phyloP scores from a whole-genome alignment of 2,329 filamentous ascomycete genomes.

The Colletotrichum sp. region DNA sequence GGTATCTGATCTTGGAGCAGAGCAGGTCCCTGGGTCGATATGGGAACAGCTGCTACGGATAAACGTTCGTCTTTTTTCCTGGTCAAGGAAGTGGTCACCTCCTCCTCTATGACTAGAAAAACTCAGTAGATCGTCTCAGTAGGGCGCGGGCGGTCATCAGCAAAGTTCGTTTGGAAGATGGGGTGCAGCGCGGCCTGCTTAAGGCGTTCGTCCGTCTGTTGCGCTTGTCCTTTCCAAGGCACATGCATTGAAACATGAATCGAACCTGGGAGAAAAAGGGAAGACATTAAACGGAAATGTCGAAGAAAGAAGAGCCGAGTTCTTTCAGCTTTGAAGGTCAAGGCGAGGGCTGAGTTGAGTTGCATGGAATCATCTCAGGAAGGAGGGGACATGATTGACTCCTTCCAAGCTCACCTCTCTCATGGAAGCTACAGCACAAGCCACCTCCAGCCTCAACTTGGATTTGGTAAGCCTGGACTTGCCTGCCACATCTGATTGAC shows the following conservation, averaged over 20 bases:
- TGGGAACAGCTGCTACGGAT: neutral
- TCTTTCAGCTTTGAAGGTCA: neutral
- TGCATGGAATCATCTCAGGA: neutral
- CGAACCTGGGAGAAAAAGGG: neutral
- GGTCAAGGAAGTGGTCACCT: neutral
- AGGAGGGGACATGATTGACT: neutral
- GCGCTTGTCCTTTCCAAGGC: neutral
- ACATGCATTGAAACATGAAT: neutral
- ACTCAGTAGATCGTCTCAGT: neutral
- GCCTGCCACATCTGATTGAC: neutral
- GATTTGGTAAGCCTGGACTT: neutral
- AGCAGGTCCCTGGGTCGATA: neutral
- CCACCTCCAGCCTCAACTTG: neutral
- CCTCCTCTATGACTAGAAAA: neutral
- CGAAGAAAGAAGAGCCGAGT: neutral
- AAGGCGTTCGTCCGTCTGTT: neutral
- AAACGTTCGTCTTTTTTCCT: neutral
- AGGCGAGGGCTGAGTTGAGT: neutral
- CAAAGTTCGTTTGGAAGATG: neutral
- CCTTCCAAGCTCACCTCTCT: neutral
- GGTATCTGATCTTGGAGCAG: neutral
- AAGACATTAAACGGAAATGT: neutral
- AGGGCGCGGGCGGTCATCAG: neutral
- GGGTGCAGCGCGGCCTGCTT: neutral
- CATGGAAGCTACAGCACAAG: neutral